phyloP scores from a whole-genome alignment of 2,329 filamentous ascomycete species.

The Colletotrichum lini region DNA sequence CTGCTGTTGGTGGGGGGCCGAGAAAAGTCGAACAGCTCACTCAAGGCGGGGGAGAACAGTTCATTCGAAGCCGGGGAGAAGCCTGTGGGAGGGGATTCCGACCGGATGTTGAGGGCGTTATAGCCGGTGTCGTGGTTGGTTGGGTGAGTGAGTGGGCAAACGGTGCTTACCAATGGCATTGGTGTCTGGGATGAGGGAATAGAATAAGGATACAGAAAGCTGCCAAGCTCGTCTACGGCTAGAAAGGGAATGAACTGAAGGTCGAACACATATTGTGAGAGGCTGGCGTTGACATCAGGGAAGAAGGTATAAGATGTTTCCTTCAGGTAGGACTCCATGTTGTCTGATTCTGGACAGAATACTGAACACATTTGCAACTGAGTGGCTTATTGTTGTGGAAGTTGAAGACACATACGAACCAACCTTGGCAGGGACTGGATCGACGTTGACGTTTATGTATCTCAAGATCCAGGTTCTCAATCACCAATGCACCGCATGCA shows the following conservation, averaged over 20 bases:
- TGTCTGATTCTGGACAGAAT: constrained; percentile 8
- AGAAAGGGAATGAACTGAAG: constrained; percentile 30
- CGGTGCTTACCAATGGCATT: constrained; percentile 14
- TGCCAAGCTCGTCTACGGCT: constrained; percentile 10
- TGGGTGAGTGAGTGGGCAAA: not conserved
- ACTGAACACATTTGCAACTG: too few species aligned
- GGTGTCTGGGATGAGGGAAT: constrained; percentile 9
- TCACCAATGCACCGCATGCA: constrained; percentile 6
- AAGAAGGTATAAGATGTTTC: constrained; percentile 28
- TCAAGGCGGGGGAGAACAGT: constrained; percentile 23
- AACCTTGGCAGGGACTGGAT: constrained; percentile 29
- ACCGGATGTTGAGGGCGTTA: not conserved
- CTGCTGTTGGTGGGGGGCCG: constrained; percentile 9
- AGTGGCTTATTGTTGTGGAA: not conserved
- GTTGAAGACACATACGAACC: not conserved
- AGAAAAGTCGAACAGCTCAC: constrained; percentile 12
- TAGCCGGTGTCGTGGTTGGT: not conserved
- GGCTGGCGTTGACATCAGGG: not conserved
- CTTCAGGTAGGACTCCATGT: constrained; percentile 32
- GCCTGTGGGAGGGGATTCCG: constrained; percentile 2
- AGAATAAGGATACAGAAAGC: constrained; percentile 27
- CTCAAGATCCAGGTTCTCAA: constrained; percentile 14
- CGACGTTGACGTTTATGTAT: constrained; percentile 37
- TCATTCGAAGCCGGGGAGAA: constrained; percentile 26
- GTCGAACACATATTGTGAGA: constrained; percentile 21